Evolutionary conservation across 139 green algal genomes (phyloP).

Genomic region (Closterium sp.): DNA sequence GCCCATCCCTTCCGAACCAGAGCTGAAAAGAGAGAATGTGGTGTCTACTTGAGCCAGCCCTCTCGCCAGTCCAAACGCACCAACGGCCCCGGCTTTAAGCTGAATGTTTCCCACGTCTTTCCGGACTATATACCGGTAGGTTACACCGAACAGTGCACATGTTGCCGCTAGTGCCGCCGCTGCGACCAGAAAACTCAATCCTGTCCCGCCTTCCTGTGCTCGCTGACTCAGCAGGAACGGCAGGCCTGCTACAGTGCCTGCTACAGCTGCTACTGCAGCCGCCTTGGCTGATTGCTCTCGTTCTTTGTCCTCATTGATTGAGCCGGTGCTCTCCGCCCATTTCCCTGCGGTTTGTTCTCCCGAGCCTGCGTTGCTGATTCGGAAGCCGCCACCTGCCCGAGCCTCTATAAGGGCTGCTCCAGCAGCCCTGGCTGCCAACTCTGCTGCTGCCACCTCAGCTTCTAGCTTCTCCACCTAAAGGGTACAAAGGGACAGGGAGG

Average conservation of each 20-base stretch:
- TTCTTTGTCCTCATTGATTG: slow-evolving; percentile 30
- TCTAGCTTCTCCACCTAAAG: slow-evolving; percentile 24
- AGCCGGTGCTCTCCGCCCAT: slow-evolving; percentile 1
- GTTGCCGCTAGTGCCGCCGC: slow-evolving; percentile 15
- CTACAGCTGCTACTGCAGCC: slow-evolving; percentile 33
- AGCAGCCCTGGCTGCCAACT: slow-evolving; percentile 2
- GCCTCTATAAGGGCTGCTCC: slow-evolving; percentile 22
- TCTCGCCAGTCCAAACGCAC: slow-evolving; percentile 43
- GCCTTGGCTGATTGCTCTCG: slow-evolving; percentile 49
- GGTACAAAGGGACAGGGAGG: background rate
- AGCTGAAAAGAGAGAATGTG: background rate
- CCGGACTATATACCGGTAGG: slow-evolving; percentile 47
- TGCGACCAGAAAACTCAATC: background rate
- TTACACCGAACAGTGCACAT: slow-evolving; percentile 47
- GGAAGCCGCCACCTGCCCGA: slow-evolving; percentile 13
- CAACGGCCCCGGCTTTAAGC: slow-evolving; percentile 44
- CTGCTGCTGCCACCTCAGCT: slow-evolving; percentile 23
- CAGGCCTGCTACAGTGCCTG: slow-evolving; percentile 27
- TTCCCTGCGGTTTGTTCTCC: background rate
- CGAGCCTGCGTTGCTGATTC: background rate
- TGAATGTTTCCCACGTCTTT: slow-evolving; percentile 46
- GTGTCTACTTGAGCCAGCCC: slow-evolving; percentile 1
- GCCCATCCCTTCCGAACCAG: background rate
- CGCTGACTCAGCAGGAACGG: slow-evolving; percentile 28
- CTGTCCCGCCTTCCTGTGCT: background rate